phyloP scores from a whole-genome alignment of 495 filamentous ascomycete genomes.

The Penicillium paxilli region DNA sequence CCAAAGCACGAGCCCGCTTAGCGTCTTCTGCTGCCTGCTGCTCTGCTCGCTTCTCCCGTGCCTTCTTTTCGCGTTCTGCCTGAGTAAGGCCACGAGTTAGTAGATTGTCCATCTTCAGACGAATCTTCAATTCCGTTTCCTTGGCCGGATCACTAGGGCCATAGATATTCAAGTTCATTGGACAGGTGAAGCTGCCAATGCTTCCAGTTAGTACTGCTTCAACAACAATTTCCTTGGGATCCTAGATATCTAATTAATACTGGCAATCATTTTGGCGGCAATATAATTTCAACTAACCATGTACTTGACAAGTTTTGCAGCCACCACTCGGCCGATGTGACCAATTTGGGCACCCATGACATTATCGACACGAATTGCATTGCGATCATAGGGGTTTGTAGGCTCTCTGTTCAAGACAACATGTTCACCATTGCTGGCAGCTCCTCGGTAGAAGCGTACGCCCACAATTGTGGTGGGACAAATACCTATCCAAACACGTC shows the following conservation, averaged over 20 bases:
- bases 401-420: conserved; percentile 71
- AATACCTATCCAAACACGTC: conserved; percentile 24
- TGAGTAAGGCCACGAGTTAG: conserved; percentile 46
- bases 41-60: conserved; percentile 32
- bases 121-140: conserved; percentile 53
- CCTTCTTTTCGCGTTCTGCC: conserved; percentile 31
- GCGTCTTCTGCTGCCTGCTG: conserved; percentile 52
- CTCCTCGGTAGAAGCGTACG: conserved; percentile 72
- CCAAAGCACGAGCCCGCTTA: conserved; percentile 43
- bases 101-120: conserved; percentile 63
- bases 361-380: conserved; percentile 80
- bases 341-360: conserved; percentile 79
- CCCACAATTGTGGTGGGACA: conserved; percentile 73
- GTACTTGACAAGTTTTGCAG: conserved; percentile 70
- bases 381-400: conserved; percentile 69
- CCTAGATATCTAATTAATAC: conserved; percentile 38
- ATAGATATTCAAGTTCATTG: conserved; percentile 65
- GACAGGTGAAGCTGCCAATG: conserved; percentile 68
- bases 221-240: conserved; percentile 52
- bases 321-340: conserved; percentile 67
- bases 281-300: conserved; percentile 45
- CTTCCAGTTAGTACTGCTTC: conserved; percentile 67
- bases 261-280: neutral
- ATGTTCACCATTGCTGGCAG: conserved; percentile 69
- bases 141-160: conserved; percentile 57